Evolutionary conservation across 352 stramenopile genomes (phyloP), one percentile per base, ranked within the genome.

Genomic region (Pythium phragmiticola): DNA sequence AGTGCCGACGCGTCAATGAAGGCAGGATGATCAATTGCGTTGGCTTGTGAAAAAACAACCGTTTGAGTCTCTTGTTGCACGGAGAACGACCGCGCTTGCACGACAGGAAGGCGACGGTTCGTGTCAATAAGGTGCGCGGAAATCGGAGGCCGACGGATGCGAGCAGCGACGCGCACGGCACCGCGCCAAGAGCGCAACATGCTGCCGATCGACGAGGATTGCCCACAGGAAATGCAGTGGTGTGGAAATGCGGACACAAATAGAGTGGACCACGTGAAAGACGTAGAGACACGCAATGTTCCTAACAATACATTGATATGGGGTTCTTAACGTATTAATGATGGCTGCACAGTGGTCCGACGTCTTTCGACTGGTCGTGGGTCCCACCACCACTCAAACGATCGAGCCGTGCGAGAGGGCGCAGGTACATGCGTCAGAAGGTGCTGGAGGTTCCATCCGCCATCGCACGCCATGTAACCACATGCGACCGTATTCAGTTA

Each of bases 51-150:
- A 14, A 11, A 19, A 13, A 30, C 14, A n/a, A 26, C 41, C 17
- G 39, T 37, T 19, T 55, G 60, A 51, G 39, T 56, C 47, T 56
- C 12, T 11, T 37, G 11, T 26, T 66, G 60, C 36, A 39, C 51
- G 42, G 60, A 60, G 48, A 66, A 60, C 60, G 51, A 54, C 42
- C 60, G 60, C 19, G 37, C 55, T 39, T 36, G 36, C 43, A 37
- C 28, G 33, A 16, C 26, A 42, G 60, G 13, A 23, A 2, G 39
- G 49, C 17, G 4, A 16, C 33, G 16, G 23, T 3, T 23, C 7
- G 33, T 9, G 19, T 11, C 3, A 2, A 17, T 36, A 19, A n/a
- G n/a, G 2, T 28, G 21, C 1, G n/a, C 16, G 17, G 7, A 3
- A 19, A 23, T 5, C 1, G 2, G 12, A 2, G 33, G 33, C n/a